These are phyloP conservation scores for Mortierella antarctica DNA, from an alignment of 192 early-diverging fungal genomes.

Conservation along the genomic window DNA sequence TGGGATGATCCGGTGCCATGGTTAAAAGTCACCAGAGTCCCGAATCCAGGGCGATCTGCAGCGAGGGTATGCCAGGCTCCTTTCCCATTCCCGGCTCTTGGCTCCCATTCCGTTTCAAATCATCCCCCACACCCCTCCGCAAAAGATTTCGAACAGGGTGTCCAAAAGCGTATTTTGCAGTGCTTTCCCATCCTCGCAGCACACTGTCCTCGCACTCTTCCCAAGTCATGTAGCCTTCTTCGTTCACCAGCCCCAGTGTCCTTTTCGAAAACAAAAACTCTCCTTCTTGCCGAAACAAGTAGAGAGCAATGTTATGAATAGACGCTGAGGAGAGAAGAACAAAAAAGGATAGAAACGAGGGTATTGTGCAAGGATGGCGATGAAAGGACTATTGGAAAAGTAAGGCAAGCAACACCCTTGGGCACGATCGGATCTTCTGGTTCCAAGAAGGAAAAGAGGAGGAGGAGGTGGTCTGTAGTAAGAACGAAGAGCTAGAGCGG, in stretches of 20 bases:
- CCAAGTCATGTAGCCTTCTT: too few relatives aligned
- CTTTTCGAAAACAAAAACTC: too few relatives aligned
- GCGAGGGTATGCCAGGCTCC: conserved; percentile 49
- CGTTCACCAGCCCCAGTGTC: too few relatives aligned
- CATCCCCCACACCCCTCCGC: background rate
- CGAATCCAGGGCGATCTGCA: conserved; percentile 53
- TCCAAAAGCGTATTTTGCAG: background rate
- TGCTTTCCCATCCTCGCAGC: too few relatives aligned
- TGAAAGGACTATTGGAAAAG: too few relatives aligned
- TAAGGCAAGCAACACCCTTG: too few relatives aligned
- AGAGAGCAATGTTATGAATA: too few relatives aligned
- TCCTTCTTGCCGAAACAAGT: too few relatives aligned
- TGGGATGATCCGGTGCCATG: conserved; percentile 51
- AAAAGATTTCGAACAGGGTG: background rate
- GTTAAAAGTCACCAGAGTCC: conserved; percentile 50
- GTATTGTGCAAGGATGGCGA: background rate
- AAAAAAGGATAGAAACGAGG: conserved; percentile 3
- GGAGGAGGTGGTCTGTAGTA: conserved; percentile 1
- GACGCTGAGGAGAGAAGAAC: background rate
- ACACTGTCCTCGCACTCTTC: too few relatives aligned
- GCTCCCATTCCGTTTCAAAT: conserved; percentile 12
- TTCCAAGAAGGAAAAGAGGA: background rate
- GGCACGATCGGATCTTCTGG: too few relatives aligned
- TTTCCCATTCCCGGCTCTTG: conserved; percentile 28
- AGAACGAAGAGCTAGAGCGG: background rate